These are phyloP conservation scores for Ascosphaera pollenicola DNA, from an alignment of 2,329 filamentous ascomycete species.

Conservation along the genomic window DNA sequence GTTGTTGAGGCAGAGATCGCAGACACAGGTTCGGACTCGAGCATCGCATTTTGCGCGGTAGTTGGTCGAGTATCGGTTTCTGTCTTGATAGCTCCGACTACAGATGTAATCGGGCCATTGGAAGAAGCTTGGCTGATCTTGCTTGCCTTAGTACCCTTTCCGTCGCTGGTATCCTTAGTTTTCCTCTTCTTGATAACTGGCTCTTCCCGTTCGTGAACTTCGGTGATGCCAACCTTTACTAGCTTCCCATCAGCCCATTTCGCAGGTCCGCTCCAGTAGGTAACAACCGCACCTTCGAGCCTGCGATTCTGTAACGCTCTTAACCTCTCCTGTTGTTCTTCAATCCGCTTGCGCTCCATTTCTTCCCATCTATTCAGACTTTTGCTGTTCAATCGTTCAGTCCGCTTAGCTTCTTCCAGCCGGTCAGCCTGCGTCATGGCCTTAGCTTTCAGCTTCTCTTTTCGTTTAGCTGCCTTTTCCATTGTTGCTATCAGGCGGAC, in stretches of 20 bases:
- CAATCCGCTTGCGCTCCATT: conserved; percentile 70
- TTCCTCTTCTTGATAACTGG: conserved; percentile 26
- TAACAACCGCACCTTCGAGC: conserved; percentile 70
- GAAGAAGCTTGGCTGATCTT: neutral
- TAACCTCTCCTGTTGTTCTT: conserved; percentile 60
- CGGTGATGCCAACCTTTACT: conserved; percentile 44
- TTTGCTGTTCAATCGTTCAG: conserved; percentile 73
- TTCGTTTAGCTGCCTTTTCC: conserved; percentile 36
- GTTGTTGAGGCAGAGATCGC: neutral
- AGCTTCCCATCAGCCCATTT: conserved; percentile 59
- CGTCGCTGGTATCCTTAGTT: conserved; percentile 9
- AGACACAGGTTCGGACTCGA: conserved; percentile 4
- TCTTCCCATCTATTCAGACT: conserved; percentile 88
- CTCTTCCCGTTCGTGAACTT: conserved; percentile 20
- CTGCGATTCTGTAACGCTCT: conserved; percentile 74
- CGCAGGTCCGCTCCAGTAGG: conserved; percentile 81
- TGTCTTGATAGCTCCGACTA: conserved; percentile 2
- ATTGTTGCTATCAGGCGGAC: conserved; percentile 30
- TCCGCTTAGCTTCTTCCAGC: conserved; percentile 56
- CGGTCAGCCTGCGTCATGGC: conserved; percentile 74
- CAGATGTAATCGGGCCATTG: no score
- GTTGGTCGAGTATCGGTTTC: neutral
- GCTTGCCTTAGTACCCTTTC: conserved; percentile 1
- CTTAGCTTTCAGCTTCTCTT: conserved; percentile 54
- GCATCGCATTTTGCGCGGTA: conserved; percentile 5